A percentile compares a stretch with the other conserved stretches of the same genome.
These are phyloP conservation scores for Orbilia blumenaviensis DNA, from an alignment of 2,329 filamentous ascomycete species.

Conservation along the genomic window DNA sequence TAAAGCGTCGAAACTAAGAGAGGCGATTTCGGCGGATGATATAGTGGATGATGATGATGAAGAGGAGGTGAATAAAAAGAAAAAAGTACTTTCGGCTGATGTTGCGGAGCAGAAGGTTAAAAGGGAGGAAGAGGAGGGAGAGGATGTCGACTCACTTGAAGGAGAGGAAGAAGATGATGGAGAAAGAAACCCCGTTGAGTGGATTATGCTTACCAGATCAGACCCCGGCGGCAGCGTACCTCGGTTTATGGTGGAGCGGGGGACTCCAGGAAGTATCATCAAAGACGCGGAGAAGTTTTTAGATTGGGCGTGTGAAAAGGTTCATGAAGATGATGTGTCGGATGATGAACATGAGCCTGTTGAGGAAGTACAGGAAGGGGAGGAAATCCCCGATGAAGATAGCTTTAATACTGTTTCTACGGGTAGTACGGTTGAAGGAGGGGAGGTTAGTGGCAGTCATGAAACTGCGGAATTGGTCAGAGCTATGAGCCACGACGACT, in stretches of 20 bases:
- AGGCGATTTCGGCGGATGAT: constrained; percentile 38
- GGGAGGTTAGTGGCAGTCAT: neutral
- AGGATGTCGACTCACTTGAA: constrained; percentile 59
- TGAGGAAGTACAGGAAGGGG: constrained; percentile 12
- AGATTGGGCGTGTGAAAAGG: constrained; percentile 74
- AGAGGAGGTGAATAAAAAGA: no score
- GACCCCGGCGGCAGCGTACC: constrained; percentile 90
- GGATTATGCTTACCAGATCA: constrained; percentile 91
- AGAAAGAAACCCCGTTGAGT: constrained; percentile 77
- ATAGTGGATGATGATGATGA: constrained; percentile 29
- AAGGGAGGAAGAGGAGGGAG: constrained; percentile 60
- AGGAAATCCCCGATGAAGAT: constrained; percentile 38
- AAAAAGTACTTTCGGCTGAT: constrained; percentile 7
- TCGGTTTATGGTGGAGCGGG: constrained; percentile 88
- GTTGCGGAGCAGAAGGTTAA: constrained; percentile 49
- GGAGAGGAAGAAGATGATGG: constrained; percentile 57
- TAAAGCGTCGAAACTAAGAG: constrained; percentile 18
- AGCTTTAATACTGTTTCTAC: constrained; percentile 29
- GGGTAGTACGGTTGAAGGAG: constrained; percentile 58
- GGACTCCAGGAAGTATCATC: constrained; percentile 82
- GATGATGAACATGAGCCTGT: constrained; percentile 52
- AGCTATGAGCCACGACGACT: constrained; percentile 41
- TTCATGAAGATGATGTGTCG: constrained; percentile 60
- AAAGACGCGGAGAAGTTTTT: constrained; percentile 82
- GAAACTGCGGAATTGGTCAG: constrained; percentile 37